A percentile compares a stretch with the other conserved stretches of the same genome.
Evolutionary conservation across 2,329 filamentous ascomycete genomes (phyloP).

Genomic region (Chaetoscypha palmicola): DNA sequence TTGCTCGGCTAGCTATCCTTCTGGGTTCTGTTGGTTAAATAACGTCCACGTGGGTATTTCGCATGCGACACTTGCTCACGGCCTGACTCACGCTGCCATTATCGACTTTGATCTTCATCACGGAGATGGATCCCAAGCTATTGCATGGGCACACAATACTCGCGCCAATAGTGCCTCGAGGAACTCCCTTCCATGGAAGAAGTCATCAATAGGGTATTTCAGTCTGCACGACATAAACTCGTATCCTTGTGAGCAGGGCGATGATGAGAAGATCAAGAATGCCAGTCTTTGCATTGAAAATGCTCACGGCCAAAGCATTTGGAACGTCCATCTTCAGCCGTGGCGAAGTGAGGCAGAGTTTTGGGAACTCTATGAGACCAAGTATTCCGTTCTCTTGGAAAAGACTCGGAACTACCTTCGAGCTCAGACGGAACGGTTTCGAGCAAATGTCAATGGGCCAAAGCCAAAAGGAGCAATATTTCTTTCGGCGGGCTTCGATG

Average conservation of each 20-base stretch:
- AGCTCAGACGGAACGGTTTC: conserved; percentile 61
- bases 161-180: conserved; percentile 57
- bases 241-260: conserved; percentile 92
- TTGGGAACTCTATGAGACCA: conserved; percentile 77
- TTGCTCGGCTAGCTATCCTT: conserved; percentile 81
- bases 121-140: conserved; percentile 90
- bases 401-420: conserved; percentile 76
- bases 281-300: conserved; percentile 92
- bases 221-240: conserved; percentile 98
- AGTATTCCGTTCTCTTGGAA: conserved; percentile 69
- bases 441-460: conserved; percentile 47
- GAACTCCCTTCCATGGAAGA: conserved; percentile 70
- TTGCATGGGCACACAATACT: conserved; percentile 84
- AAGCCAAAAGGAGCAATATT: conserved; percentile 82
- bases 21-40: conserved; percentile 97
- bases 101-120: conserved; percentile 85
- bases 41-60: conserved; percentile 97
- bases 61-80: conserved; percentile 76
- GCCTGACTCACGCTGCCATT: conserved; percentile 87
- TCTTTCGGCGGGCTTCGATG: conserved; percentile 92
- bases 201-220: conserved; percentile 87
- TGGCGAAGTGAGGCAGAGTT: conserved; percentile 83
- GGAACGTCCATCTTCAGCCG: conserved; percentile 88
- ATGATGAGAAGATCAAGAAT: conserved; percentile 86
- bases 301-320: conserved; percentile 86